These are phyloP conservation scores for Dioscorea cayenensis DNA, from an alignment of 116 monocot species.

Conservation along the genomic window DNA sequence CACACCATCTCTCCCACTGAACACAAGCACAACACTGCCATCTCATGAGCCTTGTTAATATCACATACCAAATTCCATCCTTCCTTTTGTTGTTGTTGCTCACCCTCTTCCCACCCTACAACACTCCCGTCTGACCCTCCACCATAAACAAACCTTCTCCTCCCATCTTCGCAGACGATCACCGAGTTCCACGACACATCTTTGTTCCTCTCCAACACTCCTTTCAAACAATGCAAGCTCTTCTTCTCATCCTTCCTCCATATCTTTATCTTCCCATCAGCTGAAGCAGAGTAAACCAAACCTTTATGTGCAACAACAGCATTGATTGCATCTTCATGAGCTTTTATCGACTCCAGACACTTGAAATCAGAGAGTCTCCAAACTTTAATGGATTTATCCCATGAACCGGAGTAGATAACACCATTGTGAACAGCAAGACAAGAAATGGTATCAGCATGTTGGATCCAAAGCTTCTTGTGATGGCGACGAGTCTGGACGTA, in stretches of 20 bases:
- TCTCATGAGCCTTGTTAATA: slow-evolving; percentile 46
- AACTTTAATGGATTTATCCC: slow-evolving; percentile 83
- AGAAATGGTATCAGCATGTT: slow-evolving; percentile 78
- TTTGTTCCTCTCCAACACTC: slow-evolving; percentile 17
- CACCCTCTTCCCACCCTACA: slow-evolving; percentile 34
- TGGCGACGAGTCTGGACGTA: slow-evolving; percentile 62
- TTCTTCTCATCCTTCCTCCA: slow-evolving; percentile 33
- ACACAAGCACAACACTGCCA: slow-evolving; percentile 66
- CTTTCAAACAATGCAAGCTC: slow-evolving; percentile 25
- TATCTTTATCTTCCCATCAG: slow-evolving; percentile 65
- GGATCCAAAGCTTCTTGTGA: slow-evolving; percentile 70
- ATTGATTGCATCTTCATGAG: slow-evolving; percentile 82
- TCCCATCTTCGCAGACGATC: slow-evolving; percentile 19
- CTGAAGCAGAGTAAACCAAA: slow-evolving; percentile 55
- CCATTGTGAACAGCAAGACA: slow-evolving; percentile 49
- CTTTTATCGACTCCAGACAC: slow-evolving; percentile 67
- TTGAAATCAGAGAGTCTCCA: slow-evolving; percentile 55
- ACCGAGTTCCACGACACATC: slow-evolving; percentile 63
- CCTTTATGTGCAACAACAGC: slow-evolving; percentile 26
- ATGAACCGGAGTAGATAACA: slow-evolving; percentile 65
- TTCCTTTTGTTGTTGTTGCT: background rate
- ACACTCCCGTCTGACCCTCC: slow-evolving; percentile 69
- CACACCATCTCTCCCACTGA: slow-evolving; percentile 34
- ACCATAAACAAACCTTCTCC: slow-evolving; percentile 30
- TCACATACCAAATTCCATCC: slow-evolving; percentile 38